phyloP scores from a whole-genome alignment of 257 asterid species.

The Osmanthus fragrans region DNA sequence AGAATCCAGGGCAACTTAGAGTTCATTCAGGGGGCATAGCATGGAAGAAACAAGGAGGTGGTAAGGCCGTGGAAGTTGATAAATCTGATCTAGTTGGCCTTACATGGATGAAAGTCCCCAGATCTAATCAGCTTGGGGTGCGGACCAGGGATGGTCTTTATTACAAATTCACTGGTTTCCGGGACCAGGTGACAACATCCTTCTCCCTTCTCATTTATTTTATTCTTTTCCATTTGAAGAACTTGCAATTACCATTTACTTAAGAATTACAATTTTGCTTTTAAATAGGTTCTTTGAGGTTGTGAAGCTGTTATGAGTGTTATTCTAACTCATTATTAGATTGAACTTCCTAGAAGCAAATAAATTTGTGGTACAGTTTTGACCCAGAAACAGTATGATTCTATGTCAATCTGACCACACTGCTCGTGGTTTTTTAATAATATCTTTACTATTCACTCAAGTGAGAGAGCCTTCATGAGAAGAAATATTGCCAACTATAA shows the following conservation, averaged over 20 bases:
- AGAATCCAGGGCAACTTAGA: slow-evolving; percentile 34
- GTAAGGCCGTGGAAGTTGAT: slow-evolving; percentile 92
- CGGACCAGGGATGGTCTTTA: slow-evolving; percentile 83
- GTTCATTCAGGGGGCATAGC: slow-evolving; percentile 78
- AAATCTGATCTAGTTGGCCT: slow-evolving; percentile 71
- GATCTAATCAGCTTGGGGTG: slow-evolving; percentile 88
- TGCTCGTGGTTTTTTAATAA: slow-evolving; percentile 1
- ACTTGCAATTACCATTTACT: background rate
- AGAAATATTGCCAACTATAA: background rate
- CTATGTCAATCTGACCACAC: background rate
- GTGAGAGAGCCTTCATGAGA: slow-evolving; percentile 1
- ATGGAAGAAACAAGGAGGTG: slow-evolving; percentile 99
- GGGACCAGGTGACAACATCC: slow-evolving; percentile 66
- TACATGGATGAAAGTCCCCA: slow-evolving; percentile 96
- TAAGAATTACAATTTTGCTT: background rate
- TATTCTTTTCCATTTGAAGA: slow-evolving; percentile 7
- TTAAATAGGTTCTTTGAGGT: slow-evolving; percentile 3
- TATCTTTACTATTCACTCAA: background rate
- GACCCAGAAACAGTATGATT: background rate
- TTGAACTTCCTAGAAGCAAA: slow-evolving; percentile 6
- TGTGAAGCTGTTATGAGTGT: slow-evolving; percentile 4
- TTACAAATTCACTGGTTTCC: slow-evolving; percentile 90
- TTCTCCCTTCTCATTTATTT: background rate
- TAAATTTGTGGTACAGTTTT: background rate
- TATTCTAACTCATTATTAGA: slow-evolving; percentile 1